These are phyloP conservation scores for Dioscorea cayenensis DNA, from an alignment of 116 monocot genomes.

Conservation along the genomic window DNA sequence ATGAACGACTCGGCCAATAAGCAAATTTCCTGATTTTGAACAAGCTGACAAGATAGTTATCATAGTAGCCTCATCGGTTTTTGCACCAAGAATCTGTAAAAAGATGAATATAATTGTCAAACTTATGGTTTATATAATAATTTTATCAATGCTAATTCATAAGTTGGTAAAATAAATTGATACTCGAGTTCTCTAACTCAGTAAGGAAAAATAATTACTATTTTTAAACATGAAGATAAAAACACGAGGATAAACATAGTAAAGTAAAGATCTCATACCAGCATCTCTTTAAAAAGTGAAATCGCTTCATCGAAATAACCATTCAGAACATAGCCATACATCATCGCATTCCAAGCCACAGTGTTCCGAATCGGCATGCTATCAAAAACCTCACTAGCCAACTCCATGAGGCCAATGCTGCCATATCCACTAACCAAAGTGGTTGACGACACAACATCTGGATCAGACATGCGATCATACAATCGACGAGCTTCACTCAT, in stretches of 20 bases:
- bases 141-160: no score
- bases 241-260: background rate
- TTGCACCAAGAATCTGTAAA: slow-evolving; percentile 20
- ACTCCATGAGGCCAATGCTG: background rate
- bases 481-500: slow-evolving; percentile 28
- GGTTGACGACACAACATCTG: slow-evolving; percentile 43
- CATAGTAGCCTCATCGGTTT: slow-evolving; percentile 23
- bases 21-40: slow-evolving; percentile 14
- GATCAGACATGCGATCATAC: slow-evolving; percentile 28
- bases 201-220: no score
- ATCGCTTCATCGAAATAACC: slow-evolving; percentile 17
- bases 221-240: background rate
- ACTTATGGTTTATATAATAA: no score
- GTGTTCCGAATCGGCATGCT: slow-evolving; percentile 27
- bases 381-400: slow-evolving; percentile 31
- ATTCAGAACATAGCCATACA: slow-evolving; percentile 28
- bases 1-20: slow-evolving; percentile 23
- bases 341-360: slow-evolving; percentile 38
- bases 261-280: slow-evolving; percentile 17
- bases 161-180: no score
- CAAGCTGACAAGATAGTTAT: slow-evolving; percentile 25
- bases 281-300: slow-evolving; percentile 33
- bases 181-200: no score
- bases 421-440: slow-evolving; percentile 35
- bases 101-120: background rate